Percentiles rank a stretch among this genome's conserved stretches.
Conservation (phyloP, 2,329 filamentous ascomycete genomes). For the Acrocalymma vagum region DNA sequence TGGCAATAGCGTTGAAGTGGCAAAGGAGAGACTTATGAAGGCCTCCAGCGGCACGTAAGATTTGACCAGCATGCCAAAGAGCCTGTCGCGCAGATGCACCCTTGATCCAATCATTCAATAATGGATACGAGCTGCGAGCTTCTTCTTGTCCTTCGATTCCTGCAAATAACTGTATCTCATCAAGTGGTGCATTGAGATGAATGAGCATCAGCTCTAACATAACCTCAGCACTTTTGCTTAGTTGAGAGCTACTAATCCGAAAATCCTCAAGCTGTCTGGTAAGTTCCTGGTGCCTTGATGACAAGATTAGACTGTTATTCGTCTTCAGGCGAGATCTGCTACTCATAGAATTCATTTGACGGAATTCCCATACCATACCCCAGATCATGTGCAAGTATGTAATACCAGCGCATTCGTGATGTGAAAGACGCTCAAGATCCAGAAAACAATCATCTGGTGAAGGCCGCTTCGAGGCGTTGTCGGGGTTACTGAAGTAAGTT, state of each 20-base stretch:
- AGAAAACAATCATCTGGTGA: conserved; percentile 38
- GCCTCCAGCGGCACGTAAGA: conserved; percentile 66
- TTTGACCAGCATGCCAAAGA: conserved; percentile 74
- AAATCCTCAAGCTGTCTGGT: conserved; percentile 65
- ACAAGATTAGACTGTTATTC: conserved; percentile 48
- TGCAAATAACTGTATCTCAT: conserved; percentile 73
- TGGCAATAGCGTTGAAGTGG: conserved; percentile 73
- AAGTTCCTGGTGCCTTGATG: conserved; percentile 62
- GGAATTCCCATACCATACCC: conserved; percentile 72
- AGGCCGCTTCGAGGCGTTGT: conserved; percentile 24
- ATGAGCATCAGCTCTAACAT: conserved; percentile 65
- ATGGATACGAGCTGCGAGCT: conserved; percentile 66
- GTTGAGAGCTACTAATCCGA: conserved; percentile 54
- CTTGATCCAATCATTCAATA: conserved; percentile 67
- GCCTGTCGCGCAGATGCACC: conserved; percentile 66
- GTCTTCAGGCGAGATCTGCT: conserved; percentile 48
- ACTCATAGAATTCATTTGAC: conserved; percentile 65
- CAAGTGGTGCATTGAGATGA: conserved; percentile 70
- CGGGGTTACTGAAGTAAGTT: conserved; percentile 58
- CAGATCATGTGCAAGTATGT: conserved; percentile 73
- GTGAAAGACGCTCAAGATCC: conserved; percentile 30
- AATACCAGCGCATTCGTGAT: conserved; percentile 53
- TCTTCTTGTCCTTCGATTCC: conserved; percentile 74
- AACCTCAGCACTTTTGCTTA: conserved; percentile 39
- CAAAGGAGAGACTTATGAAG: conserved; percentile 65